phyloP scores from a whole-genome alignment of 768 basidiomycete species.

The Cystofilobasidium macerans region DNA sequence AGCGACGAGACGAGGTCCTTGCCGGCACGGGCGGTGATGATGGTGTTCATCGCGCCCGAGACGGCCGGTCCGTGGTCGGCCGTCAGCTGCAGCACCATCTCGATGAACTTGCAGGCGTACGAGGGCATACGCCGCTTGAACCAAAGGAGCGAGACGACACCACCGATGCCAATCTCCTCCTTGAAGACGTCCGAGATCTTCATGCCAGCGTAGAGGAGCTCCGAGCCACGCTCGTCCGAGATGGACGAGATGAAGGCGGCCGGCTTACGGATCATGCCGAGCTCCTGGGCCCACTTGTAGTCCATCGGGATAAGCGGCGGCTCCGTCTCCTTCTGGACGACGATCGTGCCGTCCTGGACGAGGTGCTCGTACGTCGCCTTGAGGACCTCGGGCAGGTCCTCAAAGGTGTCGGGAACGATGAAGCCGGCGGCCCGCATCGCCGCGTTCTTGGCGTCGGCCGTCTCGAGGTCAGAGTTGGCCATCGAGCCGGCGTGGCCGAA shows the following conservation, averaged over 20 bases:
- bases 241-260: conserved; percentile 99
- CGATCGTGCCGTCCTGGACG: conserved; percentile 56
- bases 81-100: conserved; percentile 99
- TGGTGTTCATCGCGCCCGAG: conserved; percentile 88
- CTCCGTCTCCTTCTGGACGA: conserved; percentile 63
- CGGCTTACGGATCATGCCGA: conserved; percentile 95
- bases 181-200: conserved; percentile 97
- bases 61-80: conserved; percentile 80
- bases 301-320: conserved; percentile 99
- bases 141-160: conserved; percentile 92
- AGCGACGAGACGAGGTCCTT: conserved; percentile 97
- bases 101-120: conserved; percentile 92
- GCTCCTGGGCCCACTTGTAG: conserved; percentile 99
- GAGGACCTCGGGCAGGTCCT: conserved; percentile 78
- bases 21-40: conserved; percentile 97
- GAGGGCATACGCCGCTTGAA: conserved; percentile 63
- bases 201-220: conserved; percentile 97
- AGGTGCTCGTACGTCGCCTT: conserved; percentile 75
- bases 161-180: conserved; percentile 87
- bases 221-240: conserved; percentile 97
- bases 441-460: conserved; percentile 92
- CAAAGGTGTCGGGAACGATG: conserved; percentile 94
- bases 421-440: conserved; percentile 93
- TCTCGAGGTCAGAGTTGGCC: conserved; percentile 96
- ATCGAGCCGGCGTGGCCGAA: conserved; percentile 97